Conservation (phyloP, 1,284 basidiomycete species). For the Singerocomus inundabilis region DNA sequence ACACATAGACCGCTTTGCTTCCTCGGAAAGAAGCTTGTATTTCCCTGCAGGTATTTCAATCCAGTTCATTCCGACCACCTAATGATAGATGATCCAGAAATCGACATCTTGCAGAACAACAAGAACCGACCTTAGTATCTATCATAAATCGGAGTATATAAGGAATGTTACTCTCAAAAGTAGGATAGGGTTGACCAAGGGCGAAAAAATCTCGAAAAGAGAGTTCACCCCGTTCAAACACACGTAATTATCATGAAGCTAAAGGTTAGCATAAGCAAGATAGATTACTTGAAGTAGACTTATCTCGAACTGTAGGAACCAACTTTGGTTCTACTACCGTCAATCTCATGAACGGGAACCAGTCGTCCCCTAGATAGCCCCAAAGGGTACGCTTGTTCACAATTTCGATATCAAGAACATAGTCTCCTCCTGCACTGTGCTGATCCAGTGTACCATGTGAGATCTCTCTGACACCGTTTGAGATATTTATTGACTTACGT, state of each 20-base stretch:
- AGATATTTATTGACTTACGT: constrained; percentile 51
- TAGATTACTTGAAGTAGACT: constrained; percentile 40
- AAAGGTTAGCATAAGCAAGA: constrained; percentile 16
- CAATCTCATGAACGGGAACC: constrained; percentile 80
- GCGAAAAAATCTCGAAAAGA: constrained; percentile 69
- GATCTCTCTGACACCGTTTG: background rate
- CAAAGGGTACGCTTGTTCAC: constrained; percentile 74
- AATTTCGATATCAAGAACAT: constrained; percentile 60
- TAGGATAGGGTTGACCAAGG: constrained; percentile 48
- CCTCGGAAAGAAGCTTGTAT: constrained; percentile 61
- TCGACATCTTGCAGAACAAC: background rate
- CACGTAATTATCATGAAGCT: constrained; percentile 48
- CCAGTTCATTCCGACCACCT: constrained; percentile 99
- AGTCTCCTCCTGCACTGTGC: constrained; percentile 33
- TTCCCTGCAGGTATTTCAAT: constrained; percentile 83
- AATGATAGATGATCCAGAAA: background rate
- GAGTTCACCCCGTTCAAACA: constrained; percentile 86
- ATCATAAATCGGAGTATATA: constrained; percentile 95
- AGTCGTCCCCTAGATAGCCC: constrained; percentile 85
- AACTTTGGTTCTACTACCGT: constrained; percentile 69
- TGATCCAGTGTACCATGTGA: constrained; percentile 19
- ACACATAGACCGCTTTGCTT: constrained; percentile 72
- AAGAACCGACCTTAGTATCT: constrained; percentile 71
- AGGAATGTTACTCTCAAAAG: constrained; percentile 90
- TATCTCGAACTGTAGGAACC: constrained; percentile 87